phyloP scores from a whole-genome alignment of 1,284 basidiomycete genomes.

The Acaromyces ingoldii region DNA sequence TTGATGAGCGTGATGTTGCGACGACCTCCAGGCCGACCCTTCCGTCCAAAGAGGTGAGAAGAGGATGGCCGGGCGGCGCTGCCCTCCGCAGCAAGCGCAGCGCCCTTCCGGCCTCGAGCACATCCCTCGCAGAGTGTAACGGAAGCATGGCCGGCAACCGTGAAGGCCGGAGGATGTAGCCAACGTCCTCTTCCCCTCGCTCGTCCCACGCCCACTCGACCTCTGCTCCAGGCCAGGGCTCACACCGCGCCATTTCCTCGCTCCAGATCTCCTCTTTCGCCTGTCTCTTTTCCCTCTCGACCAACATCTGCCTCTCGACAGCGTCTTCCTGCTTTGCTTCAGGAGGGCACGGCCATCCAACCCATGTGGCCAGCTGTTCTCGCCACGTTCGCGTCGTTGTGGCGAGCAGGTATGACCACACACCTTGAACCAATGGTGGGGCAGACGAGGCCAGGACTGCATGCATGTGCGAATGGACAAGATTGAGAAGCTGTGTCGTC shows the following conservation, averaged over 20 bases:
- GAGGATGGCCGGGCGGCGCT: conserved; percentile 28
- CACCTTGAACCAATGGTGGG: conserved; percentile 12
- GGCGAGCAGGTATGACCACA: conserved; percentile 25
- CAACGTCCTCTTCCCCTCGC: conserved; percentile 31
- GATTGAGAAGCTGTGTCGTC: conserved; percentile 16
- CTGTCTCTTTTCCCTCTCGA: background rate
- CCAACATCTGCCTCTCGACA: background rate
- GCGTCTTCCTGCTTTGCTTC: conserved; percentile 18
- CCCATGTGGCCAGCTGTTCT: conserved; percentile 21
- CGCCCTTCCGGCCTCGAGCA: conserved; percentile 32
- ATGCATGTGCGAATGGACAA: conserved; percentile 26
- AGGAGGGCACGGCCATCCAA: conserved; percentile 29
- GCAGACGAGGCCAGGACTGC: conserved; percentile 22
- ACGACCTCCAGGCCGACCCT: background rate
- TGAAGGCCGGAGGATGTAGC: conserved; percentile 27
- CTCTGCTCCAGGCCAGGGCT: conserved; percentile 29
- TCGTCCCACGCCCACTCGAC: conserved; percentile 33
- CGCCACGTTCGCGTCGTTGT: conserved; percentile 25
- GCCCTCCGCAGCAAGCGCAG: conserved; percentile 31
- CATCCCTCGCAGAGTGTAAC: conserved; percentile 20
- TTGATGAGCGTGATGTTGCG: no score
- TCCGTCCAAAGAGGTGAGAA: conserved; percentile 18
- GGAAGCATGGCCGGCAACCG: conserved; percentile 26
- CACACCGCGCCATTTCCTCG: conserved; percentile 3
- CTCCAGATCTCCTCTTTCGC: background rate